phyloP scores from a whole-genome alignment of 192 early-diverging fungal species.

The Coemansia sp. region DNA sequence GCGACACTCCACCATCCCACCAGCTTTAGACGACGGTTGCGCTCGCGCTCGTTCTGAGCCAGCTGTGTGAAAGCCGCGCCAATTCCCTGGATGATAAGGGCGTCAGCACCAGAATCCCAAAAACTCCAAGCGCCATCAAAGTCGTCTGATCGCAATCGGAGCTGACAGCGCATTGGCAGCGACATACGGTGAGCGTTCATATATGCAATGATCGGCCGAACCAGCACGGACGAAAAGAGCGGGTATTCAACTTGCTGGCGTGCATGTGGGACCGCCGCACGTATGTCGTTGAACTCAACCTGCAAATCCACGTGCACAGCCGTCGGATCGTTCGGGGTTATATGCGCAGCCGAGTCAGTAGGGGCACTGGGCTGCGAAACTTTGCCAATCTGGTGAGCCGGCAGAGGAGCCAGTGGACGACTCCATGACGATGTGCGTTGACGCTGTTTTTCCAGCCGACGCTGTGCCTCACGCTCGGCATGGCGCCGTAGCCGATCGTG shows the following conservation, averaged over 20 bases:
- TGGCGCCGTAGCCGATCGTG: constrained; percentile 30
- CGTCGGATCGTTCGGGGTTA: constrained; percentile 12
- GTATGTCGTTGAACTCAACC: constrained; percentile 85
- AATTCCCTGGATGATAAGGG: constrained; percentile 70
- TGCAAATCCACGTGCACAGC: constrained; percentile 65
- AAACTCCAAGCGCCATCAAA: constrained; percentile 94
- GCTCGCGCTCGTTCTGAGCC: constrained; percentile 75
- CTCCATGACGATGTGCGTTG: constrained; percentile 49
- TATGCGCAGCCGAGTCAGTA: background rate
- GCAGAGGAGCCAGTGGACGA: constrained; percentile 29
- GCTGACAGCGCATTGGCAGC: constrained; percentile 75
- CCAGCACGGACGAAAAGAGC: constrained; percentile 77
- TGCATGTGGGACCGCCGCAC: constrained; percentile 77
- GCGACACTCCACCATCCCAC: constrained; percentile 88
- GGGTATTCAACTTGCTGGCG: constrained; percentile 58
- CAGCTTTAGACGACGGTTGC: constrained; percentile 74
- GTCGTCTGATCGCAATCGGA: constrained; percentile 72
- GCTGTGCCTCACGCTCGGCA: constrained; percentile 38
- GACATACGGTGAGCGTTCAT: constrained; percentile 90
- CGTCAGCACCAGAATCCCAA: constrained; percentile 75
- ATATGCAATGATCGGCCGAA: constrained; percentile 90
- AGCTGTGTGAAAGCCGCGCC: constrained; percentile 78
- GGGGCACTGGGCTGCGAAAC: background rate
- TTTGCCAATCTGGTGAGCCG: constrained; percentile 16
- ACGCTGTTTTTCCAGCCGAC: constrained; percentile 37